Percentiles rank a stretch among this genome's conserved stretches.
phyloP scores from a whole-genome alignment of 2,329 filamentous ascomycete genomes.

The Calonectria naviculata region DNA sequence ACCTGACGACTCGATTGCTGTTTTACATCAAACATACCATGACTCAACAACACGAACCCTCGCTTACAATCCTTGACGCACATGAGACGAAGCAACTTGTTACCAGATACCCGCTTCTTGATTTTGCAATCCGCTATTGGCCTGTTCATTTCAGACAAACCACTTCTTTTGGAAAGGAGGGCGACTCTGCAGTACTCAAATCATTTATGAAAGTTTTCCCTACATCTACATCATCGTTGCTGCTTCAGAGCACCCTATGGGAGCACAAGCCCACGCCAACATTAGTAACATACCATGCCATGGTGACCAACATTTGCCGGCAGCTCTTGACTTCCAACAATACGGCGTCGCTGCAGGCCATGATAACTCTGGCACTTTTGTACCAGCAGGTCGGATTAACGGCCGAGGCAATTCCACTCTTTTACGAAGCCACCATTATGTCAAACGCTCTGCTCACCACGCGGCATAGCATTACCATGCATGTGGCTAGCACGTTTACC shows the following conservation, averaged over 20 bases:
- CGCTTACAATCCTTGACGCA: neutral
- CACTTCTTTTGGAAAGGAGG: neutral
- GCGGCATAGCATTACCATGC: neutral
- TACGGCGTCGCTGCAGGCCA: neutral
- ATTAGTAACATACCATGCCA: neutral
- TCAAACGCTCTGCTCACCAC: neutral
- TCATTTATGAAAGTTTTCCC: neutral
- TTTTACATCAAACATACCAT: neutral
- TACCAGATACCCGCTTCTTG: neutral
- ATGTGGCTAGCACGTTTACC: neutral
- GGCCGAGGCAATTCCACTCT: neutral
- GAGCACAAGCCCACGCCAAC: neutral
- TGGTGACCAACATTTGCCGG: neutral
- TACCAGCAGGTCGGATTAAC: neutral
- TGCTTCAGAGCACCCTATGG: neutral
- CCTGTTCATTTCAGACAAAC: neutral
- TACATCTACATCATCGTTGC: neutral
- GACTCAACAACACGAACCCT: neutral
- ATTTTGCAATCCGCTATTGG: neutral
- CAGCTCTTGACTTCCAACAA: constrained; percentile 2
- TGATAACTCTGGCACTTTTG: neutral
- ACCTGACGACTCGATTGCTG: neutral
- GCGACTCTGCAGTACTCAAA: neutral
- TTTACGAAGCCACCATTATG: neutral
- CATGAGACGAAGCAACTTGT: neutral